A percentile compares a stretch with the other conserved stretches of the same genome.
These are phyloP conservation scores for Xylaria palmicola DNA, from an alignment of 495 filamentous ascomycete genomes.

Conservation along the genomic window DNA sequence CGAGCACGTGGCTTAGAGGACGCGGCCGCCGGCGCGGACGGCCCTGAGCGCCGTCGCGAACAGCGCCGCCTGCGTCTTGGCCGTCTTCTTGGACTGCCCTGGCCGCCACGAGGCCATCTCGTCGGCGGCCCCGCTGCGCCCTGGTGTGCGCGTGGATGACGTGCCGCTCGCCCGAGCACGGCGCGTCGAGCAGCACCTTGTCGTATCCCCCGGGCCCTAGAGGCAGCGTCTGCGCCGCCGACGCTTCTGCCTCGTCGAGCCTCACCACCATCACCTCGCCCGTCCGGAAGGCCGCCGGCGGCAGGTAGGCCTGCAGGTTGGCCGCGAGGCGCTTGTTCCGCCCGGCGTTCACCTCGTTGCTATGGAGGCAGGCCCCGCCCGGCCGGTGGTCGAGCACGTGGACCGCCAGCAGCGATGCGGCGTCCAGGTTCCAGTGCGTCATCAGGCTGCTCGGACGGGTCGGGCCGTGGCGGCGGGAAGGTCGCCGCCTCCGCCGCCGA, in stretches of 20 bases:
- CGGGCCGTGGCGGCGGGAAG: slow-evolving; percentile 6
- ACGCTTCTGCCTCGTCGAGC: slow-evolving; percentile 11
- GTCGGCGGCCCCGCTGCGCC: slow-evolving; percentile 7
- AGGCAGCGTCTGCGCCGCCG: neutral
- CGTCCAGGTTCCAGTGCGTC: slow-evolving; percentile 20
- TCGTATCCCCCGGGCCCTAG: slow-evolving; percentile 11
- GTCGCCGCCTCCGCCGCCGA: slow-evolving; percentile 4
- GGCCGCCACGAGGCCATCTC: slow-evolving; percentile 18
- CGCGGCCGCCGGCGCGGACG: slow-evolving; percentile 6
- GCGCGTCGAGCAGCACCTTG: slow-evolving; percentile 15
- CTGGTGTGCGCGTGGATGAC: slow-evolving; percentile 12
- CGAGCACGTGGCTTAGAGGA: slow-evolving; percentile 18
- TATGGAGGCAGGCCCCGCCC: slow-evolving; percentile 16
- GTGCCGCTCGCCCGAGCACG: slow-evolving; percentile 18
- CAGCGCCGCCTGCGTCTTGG: slow-evolving; percentile 11
- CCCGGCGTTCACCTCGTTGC: slow-evolving; percentile 14
- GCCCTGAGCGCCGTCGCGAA: slow-evolving; percentile 16
- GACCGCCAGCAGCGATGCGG: slow-evolving; percentile 15
- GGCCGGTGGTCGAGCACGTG: slow-evolving; percentile 3
- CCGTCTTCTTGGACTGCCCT: slow-evolving; percentile 19
- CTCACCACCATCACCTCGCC: slow-evolving; percentile 16
- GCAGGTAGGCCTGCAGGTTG: slow-evolving; percentile 8
- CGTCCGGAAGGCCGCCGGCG: neutral
- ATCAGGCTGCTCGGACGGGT: neutral
- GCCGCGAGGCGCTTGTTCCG: slow-evolving; percentile 13